These are phyloP conservation scores for Claviceps fusiformis DNA, from an alignment of 2,329 filamentous ascomycete genomes.

Conservation along the genomic window DNA sequence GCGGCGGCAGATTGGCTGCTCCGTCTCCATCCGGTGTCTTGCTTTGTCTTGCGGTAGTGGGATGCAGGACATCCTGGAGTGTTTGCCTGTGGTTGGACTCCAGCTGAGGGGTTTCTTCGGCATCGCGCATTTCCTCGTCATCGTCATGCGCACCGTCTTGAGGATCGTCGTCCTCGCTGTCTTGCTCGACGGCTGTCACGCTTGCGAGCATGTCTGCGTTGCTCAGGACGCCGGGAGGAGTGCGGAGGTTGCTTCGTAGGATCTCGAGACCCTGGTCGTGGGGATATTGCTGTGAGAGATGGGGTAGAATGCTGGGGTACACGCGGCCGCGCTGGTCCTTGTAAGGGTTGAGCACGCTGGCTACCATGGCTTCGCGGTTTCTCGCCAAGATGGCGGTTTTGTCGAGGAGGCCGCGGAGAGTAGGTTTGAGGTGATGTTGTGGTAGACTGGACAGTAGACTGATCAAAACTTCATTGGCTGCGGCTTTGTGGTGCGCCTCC, in stretches of 20 bases:
- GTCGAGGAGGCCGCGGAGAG: constrained; percentile 63
- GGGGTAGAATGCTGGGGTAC: constrained; percentile 65
- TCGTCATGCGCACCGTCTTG: constrained; percentile 6
- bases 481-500: constrained; percentile 32
- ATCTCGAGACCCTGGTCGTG: constrained; percentile 56
- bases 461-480: constrained; percentile 50
- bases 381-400: constrained; percentile 62
- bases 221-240: constrained; percentile 17
- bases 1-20: constrained; percentile 15
- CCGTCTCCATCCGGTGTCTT: constrained; percentile 10
- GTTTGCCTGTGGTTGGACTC: not conserved
- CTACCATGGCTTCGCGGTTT: constrained; percentile 59
- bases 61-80: constrained; percentile 7
- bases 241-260: constrained; percentile 46
- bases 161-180: constrained; percentile 20
- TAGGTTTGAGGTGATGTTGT: constrained; percentile 53
- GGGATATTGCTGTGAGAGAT: constrained; percentile 55
- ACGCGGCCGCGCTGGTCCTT: constrained; percentile 48
- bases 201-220: constrained; percentile 15
- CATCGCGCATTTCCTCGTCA: constrained; percentile 9
- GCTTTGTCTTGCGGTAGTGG: constrained; percentile 9
- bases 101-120: not conserved
- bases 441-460: constrained; percentile 49
- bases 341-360: constrained; percentile 70
- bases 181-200: constrained; percentile 24